Percentiles rank a stretch among this genome's conserved stretches.
Conservation (phyloP, 495 filamentous ascomycete species). For the Beverwykella pulmonaria region DNA sequence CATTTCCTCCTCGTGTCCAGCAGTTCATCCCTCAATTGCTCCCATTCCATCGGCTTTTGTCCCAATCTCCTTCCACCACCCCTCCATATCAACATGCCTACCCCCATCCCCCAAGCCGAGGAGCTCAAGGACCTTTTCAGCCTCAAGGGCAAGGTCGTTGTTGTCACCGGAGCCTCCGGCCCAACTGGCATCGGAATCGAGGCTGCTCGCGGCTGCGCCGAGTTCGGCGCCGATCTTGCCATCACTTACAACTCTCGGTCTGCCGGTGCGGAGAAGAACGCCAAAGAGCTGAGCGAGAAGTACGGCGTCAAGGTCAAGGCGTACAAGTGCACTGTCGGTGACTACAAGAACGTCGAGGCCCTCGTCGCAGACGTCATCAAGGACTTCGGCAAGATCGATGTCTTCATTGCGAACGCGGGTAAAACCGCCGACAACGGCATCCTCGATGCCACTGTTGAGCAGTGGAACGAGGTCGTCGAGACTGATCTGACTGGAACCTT, state of each 20-base stretch:
- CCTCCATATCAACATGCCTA: constrained; percentile 52
- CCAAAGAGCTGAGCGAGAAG: constrained; percentile 57
- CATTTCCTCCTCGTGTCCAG: not conserved
- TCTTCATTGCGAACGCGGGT: constrained; percentile 71
- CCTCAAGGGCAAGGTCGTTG: constrained; percentile 74
- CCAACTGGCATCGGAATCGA: constrained; percentile 72
- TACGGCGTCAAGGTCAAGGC: constrained; percentile 70
- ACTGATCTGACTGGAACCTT: constrained; percentile 83
- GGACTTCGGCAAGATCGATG: constrained; percentile 68
- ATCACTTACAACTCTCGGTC: constrained; percentile 67
- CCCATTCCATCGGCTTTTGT: not conserved
- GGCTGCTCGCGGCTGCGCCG: constrained; percentile 70
- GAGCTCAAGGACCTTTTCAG: constrained; percentile 66
- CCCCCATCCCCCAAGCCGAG: constrained; percentile 59
- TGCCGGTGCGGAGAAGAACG: constrained; percentile 66
- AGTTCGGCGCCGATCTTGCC: constrained; percentile 71
- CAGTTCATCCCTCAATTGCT: constrained; percentile 4
- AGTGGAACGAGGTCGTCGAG: constrained; percentile 70
- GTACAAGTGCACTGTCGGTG: constrained; percentile 62
- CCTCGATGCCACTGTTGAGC: constrained; percentile 64
- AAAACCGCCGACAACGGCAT: constrained; percentile 64
- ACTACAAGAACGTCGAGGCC: constrained; percentile 55
- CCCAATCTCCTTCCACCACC: not conserved
- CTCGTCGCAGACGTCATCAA: constrained; percentile 58
- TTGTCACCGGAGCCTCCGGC: constrained; percentile 72